phyloP scores from a whole-genome alignment of 495 filamentous ascomycete species.

The Hyaloscypha bicolor region DNA sequence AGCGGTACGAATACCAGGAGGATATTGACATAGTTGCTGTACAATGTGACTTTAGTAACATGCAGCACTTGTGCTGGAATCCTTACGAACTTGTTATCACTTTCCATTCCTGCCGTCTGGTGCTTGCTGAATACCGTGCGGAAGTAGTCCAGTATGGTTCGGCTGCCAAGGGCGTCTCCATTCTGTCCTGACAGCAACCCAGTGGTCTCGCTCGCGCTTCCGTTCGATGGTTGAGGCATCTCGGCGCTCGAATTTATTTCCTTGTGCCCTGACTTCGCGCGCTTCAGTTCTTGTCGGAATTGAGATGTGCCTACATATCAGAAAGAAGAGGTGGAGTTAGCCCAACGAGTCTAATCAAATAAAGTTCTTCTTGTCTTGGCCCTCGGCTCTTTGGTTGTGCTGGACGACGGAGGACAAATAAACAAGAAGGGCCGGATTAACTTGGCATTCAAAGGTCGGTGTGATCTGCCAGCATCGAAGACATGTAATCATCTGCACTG shows the following conservation, averaged over 20 bases:
- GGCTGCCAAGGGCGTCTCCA: slow-evolving; percentile 7
- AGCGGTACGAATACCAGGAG: slow-evolving; percentile 88
- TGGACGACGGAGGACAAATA: slow-evolving; percentile 18
- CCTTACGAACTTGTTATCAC: slow-evolving; percentile 53
- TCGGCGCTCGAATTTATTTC: background rate
- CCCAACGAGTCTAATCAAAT: slow-evolving; percentile 18
- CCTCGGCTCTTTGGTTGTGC: slow-evolving; percentile 29
- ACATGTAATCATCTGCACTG: slow-evolving; percentile 3
- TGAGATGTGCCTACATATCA: slow-evolving; percentile 29
- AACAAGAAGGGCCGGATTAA: slow-evolving; percentile 7
- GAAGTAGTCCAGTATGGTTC: slow-evolving; percentile 12
- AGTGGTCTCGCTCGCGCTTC: slow-evolving; percentile 17
- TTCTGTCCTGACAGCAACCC: slow-evolving; percentile 24
- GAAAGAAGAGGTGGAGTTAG: slow-evolving; percentile 20
- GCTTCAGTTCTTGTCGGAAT: slow-evolving; percentile 22
- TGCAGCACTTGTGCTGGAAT: slow-evolving; percentile 57
- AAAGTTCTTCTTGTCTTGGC: slow-evolving; percentile 25
- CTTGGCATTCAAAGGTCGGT: background rate
- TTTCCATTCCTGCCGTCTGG: slow-evolving; percentile 49
- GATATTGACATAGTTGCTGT: slow-evolving; percentile 79
- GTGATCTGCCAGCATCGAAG: slow-evolving; percentile 12
- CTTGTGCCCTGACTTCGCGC: slow-evolving; percentile 8
- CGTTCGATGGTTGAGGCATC: slow-evolving; percentile 14
- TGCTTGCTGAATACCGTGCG: slow-evolving; percentile 45
- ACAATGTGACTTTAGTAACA: slow-evolving; percentile 52